phyloP scores from a whole-genome alignment of 2,329 filamentous ascomycete genomes.

The Sodiomyces alkalinus region DNA sequence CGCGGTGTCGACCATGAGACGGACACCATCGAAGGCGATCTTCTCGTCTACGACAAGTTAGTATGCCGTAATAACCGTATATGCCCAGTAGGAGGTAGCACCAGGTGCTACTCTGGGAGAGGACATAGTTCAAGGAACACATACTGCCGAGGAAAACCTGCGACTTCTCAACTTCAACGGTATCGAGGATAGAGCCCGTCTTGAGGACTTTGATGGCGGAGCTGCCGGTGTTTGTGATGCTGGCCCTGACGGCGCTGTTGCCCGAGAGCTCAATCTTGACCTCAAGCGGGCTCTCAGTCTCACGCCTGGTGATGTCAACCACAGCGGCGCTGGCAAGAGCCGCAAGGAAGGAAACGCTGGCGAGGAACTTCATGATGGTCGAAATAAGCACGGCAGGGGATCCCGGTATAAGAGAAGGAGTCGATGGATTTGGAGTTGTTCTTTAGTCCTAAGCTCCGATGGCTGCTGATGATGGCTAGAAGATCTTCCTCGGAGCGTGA shows the following conservation, averaged over 20 bases:
- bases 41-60: slow-evolving; percentile 17
- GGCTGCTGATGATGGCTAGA: too few relatives aligned
- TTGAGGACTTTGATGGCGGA: slow-evolving; percentile 34
- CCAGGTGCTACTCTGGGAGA: background rate
- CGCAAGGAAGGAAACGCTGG: slow-evolving; percentile 18
- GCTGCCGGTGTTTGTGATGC: slow-evolving; percentile 36
- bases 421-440: too few relatives aligned
- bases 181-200: slow-evolving; percentile 37
- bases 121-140: too few relatives aligned
- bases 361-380: slow-evolving; percentile 23
- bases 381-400: too few relatives aligned
- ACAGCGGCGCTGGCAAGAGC: slow-evolving; percentile 20
- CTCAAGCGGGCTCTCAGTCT: slow-evolving; percentile 24
- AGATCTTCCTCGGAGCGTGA: too few relatives aligned
- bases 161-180: slow-evolving; percentile 36
- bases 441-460: too few relatives aligned
- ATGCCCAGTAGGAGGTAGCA: too few relatives aligned
- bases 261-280: slow-evolving; percentile 30
- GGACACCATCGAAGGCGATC: slow-evolving; percentile 36
- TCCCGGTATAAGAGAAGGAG: too few relatives aligned
- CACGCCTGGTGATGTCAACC: slow-evolving; percentile 18
- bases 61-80: too few relatives aligned
- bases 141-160: slow-evolving; percentile 30
- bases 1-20: slow-evolving; percentile 28
- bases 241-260: slow-evolving; percentile 37